These are phyloP conservation scores for Orbilia oligospora DNA, from an alignment of 2,329 filamentous ascomycete genomes.

Conservation along the genomic window DNA sequence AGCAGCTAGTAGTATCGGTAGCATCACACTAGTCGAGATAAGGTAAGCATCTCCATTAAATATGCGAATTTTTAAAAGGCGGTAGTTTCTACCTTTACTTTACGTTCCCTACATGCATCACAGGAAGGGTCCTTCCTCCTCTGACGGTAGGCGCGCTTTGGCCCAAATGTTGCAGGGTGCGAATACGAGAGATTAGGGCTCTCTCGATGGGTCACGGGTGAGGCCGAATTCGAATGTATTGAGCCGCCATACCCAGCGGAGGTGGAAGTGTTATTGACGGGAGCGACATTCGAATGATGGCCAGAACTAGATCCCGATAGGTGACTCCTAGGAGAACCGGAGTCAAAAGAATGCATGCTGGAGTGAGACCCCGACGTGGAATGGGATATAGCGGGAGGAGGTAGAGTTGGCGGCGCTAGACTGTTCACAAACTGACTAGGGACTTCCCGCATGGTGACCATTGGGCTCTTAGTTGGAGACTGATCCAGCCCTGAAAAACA, in stretches of 20 bases:
- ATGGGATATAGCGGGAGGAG: constrained; percentile 58
- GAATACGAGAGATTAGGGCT: constrained; percentile 60
- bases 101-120: constrained; percentile 91
- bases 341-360: constrained; percentile 60
- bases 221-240: constrained; percentile 56
- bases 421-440: constrained; percentile 61
- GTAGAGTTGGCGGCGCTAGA: constrained; percentile 56
- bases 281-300: constrained; percentile 45
- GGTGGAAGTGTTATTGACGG: constrained; percentile 37
- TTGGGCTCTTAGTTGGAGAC: constrained; percentile 36
- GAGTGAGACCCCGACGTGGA: constrained; percentile 57
- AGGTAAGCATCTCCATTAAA: constrained; percentile 7
- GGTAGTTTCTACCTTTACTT: constrained; percentile 72
- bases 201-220: constrained; percentile 59
- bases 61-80: background rate
- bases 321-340: constrained; percentile 56
- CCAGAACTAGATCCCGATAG: constrained; percentile 58
- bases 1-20: constrained; percentile 95
- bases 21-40: constrained; percentile 80
- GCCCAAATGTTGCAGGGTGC: constrained; percentile 53
- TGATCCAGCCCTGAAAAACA: constrained; percentile 34
- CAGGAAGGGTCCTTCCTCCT: constrained; percentile 96
- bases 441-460: constrained; percentile 61
- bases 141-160: constrained; percentile 92
- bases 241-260: constrained; percentile 47